Evolutionary conservation across 352 stramenopile species (phyloP), one percentile per base, ranked within the genome.

Genomic region (Phytophthora hybrid): DNA sequence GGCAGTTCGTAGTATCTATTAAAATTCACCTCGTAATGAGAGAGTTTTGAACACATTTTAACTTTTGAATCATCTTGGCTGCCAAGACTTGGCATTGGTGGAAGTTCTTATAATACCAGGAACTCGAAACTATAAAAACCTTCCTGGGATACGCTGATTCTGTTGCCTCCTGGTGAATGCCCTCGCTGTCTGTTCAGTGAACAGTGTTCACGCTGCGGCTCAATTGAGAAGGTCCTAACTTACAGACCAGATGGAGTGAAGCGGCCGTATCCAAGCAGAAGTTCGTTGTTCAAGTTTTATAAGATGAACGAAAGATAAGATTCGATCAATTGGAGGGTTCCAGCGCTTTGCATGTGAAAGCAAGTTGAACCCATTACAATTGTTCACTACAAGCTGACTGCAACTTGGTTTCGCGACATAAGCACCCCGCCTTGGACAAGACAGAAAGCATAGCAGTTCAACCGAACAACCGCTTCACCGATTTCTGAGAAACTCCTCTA

Each of bases 1-100:
- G 52, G 67, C 65, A 72, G 44, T 57, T 23, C n/a, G 44, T 73
- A 73, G 63, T 76, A 76, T 76, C 69, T 76, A 76, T 76, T 75
- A 71, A 32, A 75, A 75, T 62, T 76, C 57, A 56, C 32, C 69
- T 68, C 58, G 37, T 64, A 73, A 73, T 41, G 58, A 73, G 57
- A 69, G 69, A 64, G 58, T 41, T 71, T 73, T 69, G 51, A 69
- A 69, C 29, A 51, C 37, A 46, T 46, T 44, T 5, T 8, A 18
- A 46, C 13, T 16, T 8, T 46, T 31, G 29, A 31, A 31, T 29
- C 26, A 29, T 29, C 26, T 29, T n/a, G n/a, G n/a, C n/a, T n/a
- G n/a, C n/a, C n/a, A n/a, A n/a, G n/a, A n/a, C n/a, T n/a, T n/a
- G n/a, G 23, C 23, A 29, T 29, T 29, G 23, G 23, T 29, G 23